These are phyloP conservation scores for Biscogniauxia sp. DNA, from an alignment of 2,329 filamentous ascomycete species.

Conservation along the genomic window DNA sequence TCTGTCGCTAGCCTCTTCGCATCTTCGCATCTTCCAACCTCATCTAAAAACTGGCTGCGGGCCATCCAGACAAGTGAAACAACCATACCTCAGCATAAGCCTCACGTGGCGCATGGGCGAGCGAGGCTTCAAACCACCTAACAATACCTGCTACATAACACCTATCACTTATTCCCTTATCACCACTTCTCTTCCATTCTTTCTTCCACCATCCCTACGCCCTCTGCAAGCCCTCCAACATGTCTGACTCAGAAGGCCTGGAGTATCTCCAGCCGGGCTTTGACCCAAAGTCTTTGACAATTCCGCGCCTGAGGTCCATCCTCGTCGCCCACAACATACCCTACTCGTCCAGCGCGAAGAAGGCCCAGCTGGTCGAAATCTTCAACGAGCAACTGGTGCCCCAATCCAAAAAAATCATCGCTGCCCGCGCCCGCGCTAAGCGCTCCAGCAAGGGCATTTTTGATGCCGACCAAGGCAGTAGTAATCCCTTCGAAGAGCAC, in stretches of 20 bases:
- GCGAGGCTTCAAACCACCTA: neutral
- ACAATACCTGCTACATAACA: neutral
- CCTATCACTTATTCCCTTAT: neutral
- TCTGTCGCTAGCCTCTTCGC: neutral
- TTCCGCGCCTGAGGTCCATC: conserved; percentile 86
- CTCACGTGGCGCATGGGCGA: neutral
- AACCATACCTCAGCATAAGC: neutral
- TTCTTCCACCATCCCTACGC: neutral
- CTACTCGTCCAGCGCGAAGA: conserved; percentile 89
- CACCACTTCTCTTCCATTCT: neutral
- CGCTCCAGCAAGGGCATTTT: conserved; percentile 84
- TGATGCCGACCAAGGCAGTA: conserved; percentile 63
- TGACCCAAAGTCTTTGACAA: conserved; percentile 77
- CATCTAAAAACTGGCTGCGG: too few relatives aligned
- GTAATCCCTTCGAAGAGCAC: conserved; percentile 59
- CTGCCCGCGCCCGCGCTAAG: conserved; percentile 73
- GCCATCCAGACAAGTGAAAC: too few relatives aligned
- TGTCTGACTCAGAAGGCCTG: conserved; percentile 64
- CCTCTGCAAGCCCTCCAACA: conserved; percentile 31
- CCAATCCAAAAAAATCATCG: conserved; percentile 73
- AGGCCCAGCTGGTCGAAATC: conserved; percentile 79
- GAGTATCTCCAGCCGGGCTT: conserved; percentile 88
- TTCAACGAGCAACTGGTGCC: conserved; percentile 78
- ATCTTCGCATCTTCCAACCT: too few relatives aligned
- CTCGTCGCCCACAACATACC: conserved; percentile 83